Percentiles rank a stretch among this genome's conserved stretches.
phyloP scores from a whole-genome alignment of 306 rosid genomes.

The Prunus padus region DNA sequence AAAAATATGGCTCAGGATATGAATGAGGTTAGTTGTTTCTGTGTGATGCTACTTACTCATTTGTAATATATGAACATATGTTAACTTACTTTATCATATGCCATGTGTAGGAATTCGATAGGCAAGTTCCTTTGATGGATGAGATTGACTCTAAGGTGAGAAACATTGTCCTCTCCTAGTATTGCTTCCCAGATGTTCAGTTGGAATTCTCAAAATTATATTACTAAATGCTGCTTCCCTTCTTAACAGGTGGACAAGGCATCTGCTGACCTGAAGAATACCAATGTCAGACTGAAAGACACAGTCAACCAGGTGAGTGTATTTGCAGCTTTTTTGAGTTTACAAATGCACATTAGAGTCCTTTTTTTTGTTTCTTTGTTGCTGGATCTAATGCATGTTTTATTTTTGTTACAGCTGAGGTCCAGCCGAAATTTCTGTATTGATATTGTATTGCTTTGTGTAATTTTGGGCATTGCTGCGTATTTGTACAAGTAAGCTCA shows the following conservation, averaged over 20 bases:
- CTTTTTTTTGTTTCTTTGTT: conserved; percentile 21
- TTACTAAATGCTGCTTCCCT: conserved; percentile 6
- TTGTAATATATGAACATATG: not conserved
- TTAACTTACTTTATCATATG: conserved; percentile 19
- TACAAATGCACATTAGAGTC: conserved; percentile 2
- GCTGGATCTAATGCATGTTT: conserved; percentile 33
- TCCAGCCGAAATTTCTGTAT: conserved; percentile 98
- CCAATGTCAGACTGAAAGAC: conserved; percentile 89
- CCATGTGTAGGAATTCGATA: conserved; percentile 72
- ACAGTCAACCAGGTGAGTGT: conserved; percentile 84
- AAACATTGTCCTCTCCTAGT: conserved; percentile 8
- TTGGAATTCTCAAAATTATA: not conserved
- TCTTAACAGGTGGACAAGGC: conserved; percentile 84
- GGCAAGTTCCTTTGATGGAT: conserved; percentile 99
- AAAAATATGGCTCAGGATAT: conserved; percentile 97
- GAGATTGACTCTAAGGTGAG: conserved; percentile 95
- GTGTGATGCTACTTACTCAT: conserved; percentile 8
- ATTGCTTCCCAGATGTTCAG: not conserved
- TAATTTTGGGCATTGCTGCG: conserved; percentile 97
- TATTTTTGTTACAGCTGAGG: conserved; percentile 64
- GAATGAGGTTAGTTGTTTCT: conserved; percentile 72
- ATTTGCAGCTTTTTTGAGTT: conserved; percentile 17
- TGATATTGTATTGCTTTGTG: conserved; percentile 81
- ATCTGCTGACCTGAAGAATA: conserved; percentile 88
- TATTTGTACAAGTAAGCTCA: conserved; percentile 89